These are phyloP conservation scores for Ophiostoma quercus DNA, from an alignment of 2,329 filamentous ascomycete genomes.

Conservation along the genomic window DNA sequence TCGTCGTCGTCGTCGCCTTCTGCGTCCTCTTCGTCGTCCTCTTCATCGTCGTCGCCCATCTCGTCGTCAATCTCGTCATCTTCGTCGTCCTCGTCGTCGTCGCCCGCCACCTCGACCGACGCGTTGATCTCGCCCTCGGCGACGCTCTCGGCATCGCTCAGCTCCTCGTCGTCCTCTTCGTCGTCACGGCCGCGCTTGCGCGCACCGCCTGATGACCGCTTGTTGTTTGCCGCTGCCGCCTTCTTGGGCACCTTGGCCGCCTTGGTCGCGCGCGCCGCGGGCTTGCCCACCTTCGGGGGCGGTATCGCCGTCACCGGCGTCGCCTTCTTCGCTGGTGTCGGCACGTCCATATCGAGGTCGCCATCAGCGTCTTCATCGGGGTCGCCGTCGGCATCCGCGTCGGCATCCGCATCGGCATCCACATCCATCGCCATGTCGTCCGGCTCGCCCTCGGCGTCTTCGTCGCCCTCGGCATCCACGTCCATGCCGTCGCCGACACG, in stretches of 20 bases:
- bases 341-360: constrained; percentile 45
- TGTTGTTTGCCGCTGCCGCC: constrained; percentile 22
- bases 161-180: constrained; percentile 23
- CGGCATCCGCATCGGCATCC: constrained; percentile 35
- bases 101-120: constrained; percentile 46
- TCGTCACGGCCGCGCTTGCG: constrained; percentile 17
- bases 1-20: constrained; percentile 38
- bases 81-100: constrained; percentile 37
- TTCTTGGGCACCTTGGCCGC: constrained; percentile 31
- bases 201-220: constrained; percentile 2
- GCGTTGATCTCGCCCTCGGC: constrained; percentile 39
- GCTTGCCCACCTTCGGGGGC: background rate
- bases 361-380: constrained; percentile 45
- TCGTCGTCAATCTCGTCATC: constrained; percentile 41
- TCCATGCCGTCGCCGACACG: constrained; percentile 33
- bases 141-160: constrained; percentile 42
- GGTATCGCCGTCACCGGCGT: background rate
- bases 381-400: constrained; percentile 27
- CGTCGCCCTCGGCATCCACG: constrained; percentile 38
- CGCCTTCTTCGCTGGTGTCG: constrained; percentile 27
- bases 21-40: constrained; percentile 38
- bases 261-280: constrained; percentile 28
- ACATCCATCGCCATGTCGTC: constrained; percentile 34
- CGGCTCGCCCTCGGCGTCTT: constrained; percentile 40
- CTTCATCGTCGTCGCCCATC: constrained; percentile 37